Base-by-base conservation (phyloP, 179 eudicot species). In the Carnegiea gigantea region DNA sequence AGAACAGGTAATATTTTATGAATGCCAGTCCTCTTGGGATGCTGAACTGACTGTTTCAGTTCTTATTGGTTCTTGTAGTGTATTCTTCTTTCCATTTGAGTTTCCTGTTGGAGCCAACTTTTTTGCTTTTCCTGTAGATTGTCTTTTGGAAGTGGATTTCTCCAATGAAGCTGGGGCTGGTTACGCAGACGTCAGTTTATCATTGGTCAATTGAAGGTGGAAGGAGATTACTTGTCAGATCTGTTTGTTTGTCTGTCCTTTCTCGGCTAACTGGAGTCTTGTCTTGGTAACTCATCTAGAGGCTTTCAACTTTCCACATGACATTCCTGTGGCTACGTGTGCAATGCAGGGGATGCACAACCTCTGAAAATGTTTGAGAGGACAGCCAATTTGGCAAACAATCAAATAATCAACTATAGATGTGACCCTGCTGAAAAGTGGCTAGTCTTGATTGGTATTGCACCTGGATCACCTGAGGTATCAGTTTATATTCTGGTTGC, bases 161-260 rank as follows among this genome's bases (percentile, higher is more conserved):
- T 76, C 92, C 96, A 70, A 94, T 89, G 82, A 85, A 90, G 91
- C 86, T 95, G 89, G 99, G 99, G 43, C 87, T 95, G 76, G 98
- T 95, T 77, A 95, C 99, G 57, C 99, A 95, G 77, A 84, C 95
- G 11, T 83, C 99, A 73, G 99, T 95, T 36, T 94, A 95, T 86
- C 98, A 95, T 86, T 95, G 99, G 99, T 90, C 98, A 57, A 95
- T 92, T 85, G 98, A 95, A 90, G 99, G 99, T 92, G 82, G 81
- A 75, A 28, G 40, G 36, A 65, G 46, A 28, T 79, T 72, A n/a
- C 67, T 49, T 76, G 23, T 62, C 62, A 23, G 26, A 76, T 28
- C 23, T 70, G 70, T 51, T 30, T n/a, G 33, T 48, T 80, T 77
- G 72, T 57, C 48, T 18, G 20, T 82, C 78, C 40, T 67, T 24